Base-by-base conservation (phyloP, 768 basidiomycete species). In the Lyophyllum atratum region DNA sequence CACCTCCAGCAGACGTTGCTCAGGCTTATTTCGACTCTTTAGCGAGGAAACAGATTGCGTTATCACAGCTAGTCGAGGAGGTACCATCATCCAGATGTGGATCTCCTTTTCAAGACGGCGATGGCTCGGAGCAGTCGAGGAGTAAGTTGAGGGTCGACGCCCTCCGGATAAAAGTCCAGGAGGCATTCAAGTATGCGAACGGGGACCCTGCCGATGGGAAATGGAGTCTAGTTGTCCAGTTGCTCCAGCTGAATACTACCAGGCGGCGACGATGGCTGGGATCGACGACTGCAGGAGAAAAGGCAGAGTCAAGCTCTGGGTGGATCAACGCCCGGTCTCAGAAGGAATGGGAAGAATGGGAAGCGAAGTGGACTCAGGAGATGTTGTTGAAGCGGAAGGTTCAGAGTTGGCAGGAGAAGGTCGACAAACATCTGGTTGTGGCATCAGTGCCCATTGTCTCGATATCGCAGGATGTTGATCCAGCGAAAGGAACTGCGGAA, bases 261-360 rank as follows among this genome's bases (percentile, higher is more conserved):
- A 71, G 74, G 53, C 75, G 76, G 15, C 70, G 71, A 31, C 68
- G 68, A 45, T 74, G 66, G 69, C 58, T 72, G 52, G 55, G 68
- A 31, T 60, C 63, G 42, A 54, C 62, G 28, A 58, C 54, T 29
- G 67, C 64, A 62, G 71, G 42, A 55, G 57, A 56, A 34, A 56
- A 34, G 45, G 58, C 61, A 15, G 42, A 70, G 63, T 54, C 71
- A 59, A 60, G 59, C 60, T 22, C 55, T 64, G 74, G 61, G 52
- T 83, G 60, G 79, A 63, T 70, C 43, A 67, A 69, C 15, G 66
- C 81, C 11, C 73, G 73, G 24, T 78, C 76, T 17, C 83, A 85
- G 64, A 72, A 72, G 44, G 77, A 79, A 33, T 83, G 83, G 82
- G 58, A 70, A 14, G 73, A 73, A 24, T 80, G 75, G 74, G 82